Evolutionary conservation across 2,329 filamentous ascomycete genomes (phyloP).

Genomic region (Ascochyta pisi): DNA sequence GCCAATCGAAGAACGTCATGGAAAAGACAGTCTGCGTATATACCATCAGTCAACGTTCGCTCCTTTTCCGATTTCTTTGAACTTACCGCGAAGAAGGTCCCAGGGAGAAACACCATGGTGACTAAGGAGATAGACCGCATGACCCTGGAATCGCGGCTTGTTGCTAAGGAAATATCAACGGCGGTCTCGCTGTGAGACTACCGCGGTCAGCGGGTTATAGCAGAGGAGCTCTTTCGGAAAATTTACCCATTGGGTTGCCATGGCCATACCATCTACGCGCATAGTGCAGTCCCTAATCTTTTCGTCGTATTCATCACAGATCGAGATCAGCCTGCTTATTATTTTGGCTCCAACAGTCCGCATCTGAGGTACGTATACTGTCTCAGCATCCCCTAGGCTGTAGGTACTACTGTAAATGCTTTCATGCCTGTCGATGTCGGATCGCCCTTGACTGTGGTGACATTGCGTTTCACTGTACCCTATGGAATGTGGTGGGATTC

Average conservation of each 20-base stretch:
- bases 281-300: conserved; percentile 24
- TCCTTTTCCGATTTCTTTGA: not conserved
- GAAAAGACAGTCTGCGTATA: conserved; percentile 23
- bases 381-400: too few relatives aligned
- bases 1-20: conserved; percentile 32
- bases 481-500: too few relatives aligned
- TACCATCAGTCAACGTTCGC: not conserved
- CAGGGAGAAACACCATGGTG: conserved; percentile 33
- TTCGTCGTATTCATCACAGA: conserved; percentile 29
- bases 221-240: conserved; percentile 5
- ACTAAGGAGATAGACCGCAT: conserved; percentile 33
- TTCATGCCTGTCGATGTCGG: too few relatives aligned
- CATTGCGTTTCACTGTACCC: too few relatives aligned
- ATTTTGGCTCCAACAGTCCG: conserved; percentile 12
- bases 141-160: conserved; percentile 24
- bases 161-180: conserved; percentile 28
- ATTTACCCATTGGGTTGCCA: conserved; percentile 33
- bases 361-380: too few relatives aligned
- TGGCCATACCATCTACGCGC: conserved; percentile 34
- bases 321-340: conserved; percentile 12
- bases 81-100: conserved; percentile 33
- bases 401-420: too few relatives aligned
- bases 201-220: too few relatives aligned
- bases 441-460: too few relatives aligned
- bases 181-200: conserved; percentile 4